phyloP scores from a whole-genome alignment of 1,284 basidiomycete genomes.

The Malassezia equina region DNA sequence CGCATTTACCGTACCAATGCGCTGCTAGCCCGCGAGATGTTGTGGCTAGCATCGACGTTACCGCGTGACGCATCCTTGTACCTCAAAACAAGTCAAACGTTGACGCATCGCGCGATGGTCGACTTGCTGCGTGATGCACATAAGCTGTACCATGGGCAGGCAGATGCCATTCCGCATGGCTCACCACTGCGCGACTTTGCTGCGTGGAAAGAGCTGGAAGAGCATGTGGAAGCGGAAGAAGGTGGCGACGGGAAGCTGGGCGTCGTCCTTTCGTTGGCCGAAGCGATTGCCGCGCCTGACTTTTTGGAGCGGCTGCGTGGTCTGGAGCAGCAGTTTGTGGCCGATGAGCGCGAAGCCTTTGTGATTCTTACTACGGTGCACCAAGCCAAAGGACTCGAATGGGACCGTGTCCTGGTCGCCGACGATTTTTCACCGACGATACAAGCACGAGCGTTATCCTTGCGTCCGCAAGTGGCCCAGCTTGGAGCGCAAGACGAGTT shows the following conservation, averaged over 20 bases:
- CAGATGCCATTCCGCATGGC: constrained; percentile 19
- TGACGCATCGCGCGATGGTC: constrained; percentile 26
- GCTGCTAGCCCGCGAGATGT: constrained; percentile 29
- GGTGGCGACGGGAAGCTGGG: constrained; percentile 28
- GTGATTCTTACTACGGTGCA: constrained; percentile 37
- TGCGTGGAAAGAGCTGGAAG: constrained; percentile 37
- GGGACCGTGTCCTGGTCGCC: constrained; percentile 33
- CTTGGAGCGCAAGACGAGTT: constrained; percentile 31
- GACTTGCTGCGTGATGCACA: constrained; percentile 33
- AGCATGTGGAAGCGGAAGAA: constrained; percentile 38
- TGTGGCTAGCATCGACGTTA: constrained; percentile 22
- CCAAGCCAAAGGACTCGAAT: constrained; percentile 41
- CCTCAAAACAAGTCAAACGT: constrained; percentile 32
- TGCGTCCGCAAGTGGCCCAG: constrained; percentile 16
- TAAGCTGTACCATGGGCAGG: constrained; percentile 27
- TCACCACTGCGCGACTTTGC: constrained; percentile 34
- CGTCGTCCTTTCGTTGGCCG: constrained; percentile 28
- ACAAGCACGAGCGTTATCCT: not conserved
- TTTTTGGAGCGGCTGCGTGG: constrained; percentile 25
- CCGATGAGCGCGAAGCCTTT: constrained; percentile 18
- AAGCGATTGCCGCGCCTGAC: constrained; percentile 22
- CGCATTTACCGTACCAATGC: constrained; percentile 36
- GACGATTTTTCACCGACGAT: constrained; percentile 33
- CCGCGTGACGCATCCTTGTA: constrained; percentile 23
- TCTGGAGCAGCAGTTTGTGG: constrained; percentile 27